Evolutionary conservation across 2,329 filamentous ascomycete species (phyloP), one percentile per base, ranked within the genome.

Genomic region (Xylaria multiplex): DNA sequence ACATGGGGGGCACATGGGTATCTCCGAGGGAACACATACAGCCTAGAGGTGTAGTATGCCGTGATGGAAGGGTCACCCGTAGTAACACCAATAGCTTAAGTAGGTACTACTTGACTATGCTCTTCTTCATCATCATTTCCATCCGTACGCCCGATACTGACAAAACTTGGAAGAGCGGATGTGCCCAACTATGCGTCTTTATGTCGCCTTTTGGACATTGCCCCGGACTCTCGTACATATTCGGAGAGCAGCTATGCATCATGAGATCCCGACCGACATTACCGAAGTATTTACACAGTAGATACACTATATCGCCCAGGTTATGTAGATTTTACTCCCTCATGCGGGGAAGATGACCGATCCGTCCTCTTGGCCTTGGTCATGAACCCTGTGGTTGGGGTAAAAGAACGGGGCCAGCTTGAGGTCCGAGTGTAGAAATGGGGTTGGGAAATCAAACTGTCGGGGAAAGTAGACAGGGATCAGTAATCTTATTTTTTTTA

Each of bases 271-370:
- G 11, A 14, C 37, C 37, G 37, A 40, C 9, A 40, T 5, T 40
- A 40, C 37, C 37, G 11, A 40, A 40, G 37, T 40, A 40, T 13
- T 13, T 40, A 49, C 24, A 30, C 22, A 49, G 22, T 49, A 49
- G 8, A 30, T 24, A 48, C n/a, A 30, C n/a, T 50, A 7, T 32
- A 30, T 8, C 2, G 6, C 7, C 48, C 48, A 24, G 19, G 19
- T 24, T 24, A 35, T 35, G 32, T 35, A 35, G 32, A 35, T 35
- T 35, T 35, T 40, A 40, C 37, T 13, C 37, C 16, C 53, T 49
- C 13, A 60, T 64, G 62, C 62, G 62, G 62, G 62, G 62, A 60
- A 60, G 49, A 60, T 49, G 49, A 49, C 55, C 49, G 55, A 42
- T 43, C 42, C 19, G 19, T 40, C 48, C 48, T 53, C 48, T 59